Evolutionary conservation across 805 yeast species (phyloP).

Genomic region (Nematodospora valgi): DNA sequence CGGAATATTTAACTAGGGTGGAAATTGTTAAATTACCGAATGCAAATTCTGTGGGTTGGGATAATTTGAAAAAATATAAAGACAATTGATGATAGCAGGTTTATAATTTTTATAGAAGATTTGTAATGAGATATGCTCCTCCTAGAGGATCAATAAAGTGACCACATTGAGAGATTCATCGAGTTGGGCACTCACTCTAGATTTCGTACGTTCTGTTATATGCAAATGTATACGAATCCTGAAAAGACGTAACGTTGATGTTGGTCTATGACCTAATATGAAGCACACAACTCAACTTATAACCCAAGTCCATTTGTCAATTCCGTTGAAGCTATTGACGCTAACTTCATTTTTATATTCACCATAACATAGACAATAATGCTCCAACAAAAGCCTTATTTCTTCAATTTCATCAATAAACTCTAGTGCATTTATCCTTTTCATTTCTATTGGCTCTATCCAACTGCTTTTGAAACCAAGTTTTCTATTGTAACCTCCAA

Average conservation of each 20-base stretch:
- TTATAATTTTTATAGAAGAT: not conserved
- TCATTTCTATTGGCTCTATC: slow-evolving; percentile 39
- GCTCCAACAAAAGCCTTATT: slow-evolving; percentile 55
- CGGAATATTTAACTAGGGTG: slow-evolving; percentile 32
- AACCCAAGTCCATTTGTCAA: slow-evolving; percentile 5
- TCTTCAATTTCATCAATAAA: slow-evolving; percentile 77
- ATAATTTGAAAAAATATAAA: slow-evolving; percentile 34
- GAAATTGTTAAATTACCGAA: slow-evolving; percentile 42
- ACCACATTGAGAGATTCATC: too few relatives aligned
- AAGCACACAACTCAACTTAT: not conserved
- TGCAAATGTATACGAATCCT: too few relatives aligned
- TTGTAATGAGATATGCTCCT: not conserved
- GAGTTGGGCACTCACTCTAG: too few relatives aligned
- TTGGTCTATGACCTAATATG: not conserved
- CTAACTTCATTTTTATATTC: slow-evolving; percentile 13
- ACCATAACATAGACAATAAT: slow-evolving; percentile 49
- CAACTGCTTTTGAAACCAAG: slow-evolving; percentile 29
- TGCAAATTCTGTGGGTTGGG: slow-evolving; percentile 43
- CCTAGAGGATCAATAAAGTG: too few relatives aligned
- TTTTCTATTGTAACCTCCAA: slow-evolving; percentile 36
- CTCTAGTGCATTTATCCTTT: slow-evolving; percentile 52
- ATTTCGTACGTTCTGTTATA: too few relatives aligned
- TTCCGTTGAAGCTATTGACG: slow-evolving; percentile 4
- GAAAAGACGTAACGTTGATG: not conserved
- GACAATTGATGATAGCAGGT: slow-evolving; percentile 5